A percentile compares a stretch with the other conserved stretches of the same genome.
Evolutionary conservation across 2,329 filamentous ascomycete genomes (phyloP).

Genomic region (Xylariaceae sp.): DNA sequence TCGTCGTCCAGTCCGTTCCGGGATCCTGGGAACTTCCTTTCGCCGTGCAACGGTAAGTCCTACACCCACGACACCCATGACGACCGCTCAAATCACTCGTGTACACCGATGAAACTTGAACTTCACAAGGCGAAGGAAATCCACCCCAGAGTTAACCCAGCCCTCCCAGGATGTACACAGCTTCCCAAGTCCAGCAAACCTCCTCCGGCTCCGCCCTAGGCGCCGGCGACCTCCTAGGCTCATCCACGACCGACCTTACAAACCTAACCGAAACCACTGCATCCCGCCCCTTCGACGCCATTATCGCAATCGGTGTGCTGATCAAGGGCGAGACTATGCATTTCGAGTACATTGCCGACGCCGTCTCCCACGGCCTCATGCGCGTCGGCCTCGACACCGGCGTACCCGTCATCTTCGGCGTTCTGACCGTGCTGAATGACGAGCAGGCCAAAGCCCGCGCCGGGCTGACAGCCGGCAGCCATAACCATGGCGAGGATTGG

Average conservation of each 20-base stretch:
- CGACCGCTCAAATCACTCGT: not conserved
- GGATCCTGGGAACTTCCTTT: constrained; percentile 94
- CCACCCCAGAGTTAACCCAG: constrained; percentile 4
- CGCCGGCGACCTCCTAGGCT: constrained; percentile 72
- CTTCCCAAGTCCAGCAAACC: constrained; percentile 79
- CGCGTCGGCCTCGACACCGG: constrained; percentile 84
- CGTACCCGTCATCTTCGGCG: constrained; percentile 85
- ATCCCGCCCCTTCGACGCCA: constrained; percentile 73
- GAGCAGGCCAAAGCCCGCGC: constrained; percentile 84
- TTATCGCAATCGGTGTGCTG: constrained; percentile 91
- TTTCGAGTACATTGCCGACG: constrained; percentile 96
- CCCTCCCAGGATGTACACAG: constrained; percentile 66
- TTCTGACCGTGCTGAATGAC: constrained; percentile 84
- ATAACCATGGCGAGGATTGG: constrained; percentile 98
- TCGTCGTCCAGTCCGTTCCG: constrained; percentile 83
- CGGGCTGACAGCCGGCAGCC: constrained; percentile 63
- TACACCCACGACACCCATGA: constrained; percentile 3
- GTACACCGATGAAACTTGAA: not conserved
- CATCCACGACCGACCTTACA: constrained; percentile 64
- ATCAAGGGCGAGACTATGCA: constrained; percentile 99
- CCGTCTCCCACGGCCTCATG: constrained; percentile 90
- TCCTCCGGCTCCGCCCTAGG: constrained; percentile 57
- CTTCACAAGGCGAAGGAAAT: not conserved
- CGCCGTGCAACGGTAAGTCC: constrained; percentile 74
- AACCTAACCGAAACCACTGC: constrained; percentile 39